Base-by-base conservation (phyloP, 352 stramenopile genomes). In the Pythium dissotocum region DNA sequence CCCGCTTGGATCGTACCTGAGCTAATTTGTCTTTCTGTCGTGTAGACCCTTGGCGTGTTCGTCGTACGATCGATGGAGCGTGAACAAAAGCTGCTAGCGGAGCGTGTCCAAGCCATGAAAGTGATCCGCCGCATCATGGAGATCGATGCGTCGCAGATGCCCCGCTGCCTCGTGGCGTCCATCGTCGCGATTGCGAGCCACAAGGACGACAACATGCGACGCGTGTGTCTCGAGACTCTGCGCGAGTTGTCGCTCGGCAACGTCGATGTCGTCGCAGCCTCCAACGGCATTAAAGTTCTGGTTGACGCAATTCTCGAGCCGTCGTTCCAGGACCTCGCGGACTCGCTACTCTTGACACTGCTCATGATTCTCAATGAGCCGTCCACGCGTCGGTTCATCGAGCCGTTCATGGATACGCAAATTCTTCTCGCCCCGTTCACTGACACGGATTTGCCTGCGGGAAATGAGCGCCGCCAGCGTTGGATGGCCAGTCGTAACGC, bases 401-500 rank as follows among this genome's bases (percentile, higher is more conserved):
- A 95, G 28, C 88, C 88, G n/a, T 95, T 94, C 63, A 82, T 96
- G 53, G 88, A 97, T 59, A 90, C 87, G 21, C 87, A 95, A 59
- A 83, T 96, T 40, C 71, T 97, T 6, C 59, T 97, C 6, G 89
- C 90, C 16, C 90, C 90, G 13, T 94, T 97, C 72, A 97, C 90
- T 8, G 89, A 97, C 72, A 95, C 90, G 2, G 90, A 97, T 48
- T 61, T 93, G 1, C 87, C 87, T 16, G 87, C 86, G 1, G 88
- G 87, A 0, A 94, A 94, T 32, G 88, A 97, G 58, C 68, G 90
- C 35, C 85, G 90, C 10, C 88, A 94, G 67, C 86, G 87, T 2
- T 96, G 90, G 90, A 96, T 93, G 77, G 88, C 90, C 18, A 96
- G 88, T 79, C 86, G 89, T 3, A 96, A 95, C 40, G 88, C 90